phyloP scores from a whole-genome alignment of 495 filamentous ascomycete species.

The Staphylotrichum longicolle region DNA sequence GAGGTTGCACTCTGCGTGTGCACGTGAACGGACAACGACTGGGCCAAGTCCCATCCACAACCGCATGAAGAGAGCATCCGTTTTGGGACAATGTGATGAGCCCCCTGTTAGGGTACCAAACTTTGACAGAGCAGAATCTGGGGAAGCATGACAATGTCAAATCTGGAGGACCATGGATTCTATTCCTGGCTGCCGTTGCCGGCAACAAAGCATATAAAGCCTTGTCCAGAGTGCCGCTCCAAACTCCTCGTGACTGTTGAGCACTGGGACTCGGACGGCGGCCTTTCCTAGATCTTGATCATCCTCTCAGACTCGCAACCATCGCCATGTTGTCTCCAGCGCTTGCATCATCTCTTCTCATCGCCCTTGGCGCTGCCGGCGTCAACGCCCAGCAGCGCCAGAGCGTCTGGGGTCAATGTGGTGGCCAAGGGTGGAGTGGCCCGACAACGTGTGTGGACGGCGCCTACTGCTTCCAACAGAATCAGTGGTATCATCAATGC shows the following conservation, averaged over 20 bases:
- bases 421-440: slow-evolving; percentile 45
- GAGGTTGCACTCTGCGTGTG: not conserved
- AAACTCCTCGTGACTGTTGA: too few relatives aligned
- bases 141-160: too few relatives aligned
- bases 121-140: too few relatives aligned
- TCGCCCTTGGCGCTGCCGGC: slow-evolving; percentile 24
- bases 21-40: not conserved
- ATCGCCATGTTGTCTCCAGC: slow-evolving; percentile 23
- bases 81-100: not conserved
- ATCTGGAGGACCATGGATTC: too few relatives aligned
- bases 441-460: slow-evolving; percentile 39
- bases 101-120: too few relatives aligned
- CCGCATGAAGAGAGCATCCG: not conserved
- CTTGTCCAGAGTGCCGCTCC: too few relatives aligned
- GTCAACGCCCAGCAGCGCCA: slow-evolving; percentile 23
- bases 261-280: not conserved
- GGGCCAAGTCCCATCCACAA: too few relatives aligned
- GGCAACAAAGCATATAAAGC: too few relatives aligned
- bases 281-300: not conserved
- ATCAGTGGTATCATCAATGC: slow-evolving; percentile 45
- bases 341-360: slow-evolving; percentile 23
- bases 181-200: too few relatives aligned
- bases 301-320: not conserved
- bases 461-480: slow-evolving; percentile 41
- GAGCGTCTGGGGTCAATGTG: slow-evolving; percentile 43